Evolutionary conservation across 257 asterid species (phyloP).

Genomic region (Primulina eburnea): DNA sequence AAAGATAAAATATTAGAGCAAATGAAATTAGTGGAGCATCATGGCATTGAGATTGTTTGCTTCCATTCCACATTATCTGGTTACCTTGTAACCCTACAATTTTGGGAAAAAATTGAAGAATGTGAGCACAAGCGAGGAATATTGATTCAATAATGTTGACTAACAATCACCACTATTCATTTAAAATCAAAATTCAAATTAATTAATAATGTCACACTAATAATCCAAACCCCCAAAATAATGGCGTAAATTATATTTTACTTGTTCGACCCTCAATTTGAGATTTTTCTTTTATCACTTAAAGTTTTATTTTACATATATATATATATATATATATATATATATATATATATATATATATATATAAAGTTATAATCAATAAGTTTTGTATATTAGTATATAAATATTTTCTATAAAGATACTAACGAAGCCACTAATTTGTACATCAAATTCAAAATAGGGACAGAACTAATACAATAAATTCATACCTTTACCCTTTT

Average conservation of each 20-base stretch:
- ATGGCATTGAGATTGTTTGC: neutral
- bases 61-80: neutral
- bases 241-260: too few species aligned
- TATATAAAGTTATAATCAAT: too few species aligned
- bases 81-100: neutral
- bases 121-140: neutral
- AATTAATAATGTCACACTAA: neutral
- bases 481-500: slow-evolving; percentile 68
- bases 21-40: neutral
- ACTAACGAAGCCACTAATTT: neutral
- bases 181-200: neutral
- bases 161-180: neutral
- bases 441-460: neutral
- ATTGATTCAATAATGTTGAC: neutral
- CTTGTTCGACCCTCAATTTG: too few species aligned
- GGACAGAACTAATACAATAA: neutral
- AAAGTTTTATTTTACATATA: too few species aligned
- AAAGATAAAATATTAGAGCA: too few species aligned
- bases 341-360: too few species aligned
- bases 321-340: too few species aligned
- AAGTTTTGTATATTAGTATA: neutral
- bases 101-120: neutral
- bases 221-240: too few species aligned
- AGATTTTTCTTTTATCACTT: too few species aligned
- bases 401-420: too few species aligned